Conservation (phyloP, 2,329 filamentous ascomycete genomes). For the Xylariaceae sp. region DNA sequence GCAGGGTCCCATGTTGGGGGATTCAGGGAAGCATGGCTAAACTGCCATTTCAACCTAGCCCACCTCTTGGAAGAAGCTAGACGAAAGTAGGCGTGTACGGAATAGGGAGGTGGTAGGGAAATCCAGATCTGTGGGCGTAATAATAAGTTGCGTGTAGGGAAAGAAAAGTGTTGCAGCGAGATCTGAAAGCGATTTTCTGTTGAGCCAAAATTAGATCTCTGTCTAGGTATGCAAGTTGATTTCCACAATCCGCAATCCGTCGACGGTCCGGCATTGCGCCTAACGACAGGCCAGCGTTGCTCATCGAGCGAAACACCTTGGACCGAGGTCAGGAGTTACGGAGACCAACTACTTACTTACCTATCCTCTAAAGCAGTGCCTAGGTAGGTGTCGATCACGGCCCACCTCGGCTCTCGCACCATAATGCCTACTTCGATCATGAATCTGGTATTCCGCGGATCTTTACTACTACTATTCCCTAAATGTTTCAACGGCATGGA, state of each 20-base stretch:
- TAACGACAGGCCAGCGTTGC: too few relatives aligned
- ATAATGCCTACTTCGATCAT: too few relatives aligned
- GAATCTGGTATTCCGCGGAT: too few relatives aligned
- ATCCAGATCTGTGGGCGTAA: too few relatives aligned
- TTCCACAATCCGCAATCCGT: too few relatives aligned
- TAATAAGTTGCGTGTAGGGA: background rate
- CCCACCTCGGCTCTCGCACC: background rate
- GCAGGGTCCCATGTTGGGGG: conserved; percentile 7
- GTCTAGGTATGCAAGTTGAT: too few relatives aligned
- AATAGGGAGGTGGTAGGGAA: too few relatives aligned
- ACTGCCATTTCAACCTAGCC: background rate
- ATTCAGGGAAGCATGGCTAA: background rate
- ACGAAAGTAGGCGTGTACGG: background rate
- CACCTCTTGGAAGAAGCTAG: background rate
- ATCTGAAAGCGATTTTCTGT: background rate
- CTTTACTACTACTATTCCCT: too few relatives aligned
- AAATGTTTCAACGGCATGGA: too few relatives aligned
- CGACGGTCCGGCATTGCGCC: too few relatives aligned
- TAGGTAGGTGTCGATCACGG: background rate
- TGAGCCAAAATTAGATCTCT: too few relatives aligned
- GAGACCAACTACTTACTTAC: background rate
- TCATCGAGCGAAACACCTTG: background rate
- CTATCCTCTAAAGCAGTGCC: background rate
- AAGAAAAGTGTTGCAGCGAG: background rate
- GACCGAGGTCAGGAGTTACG: background rate